These are phyloP conservation scores for Gaultheria prostrata DNA, from an alignment of 148 eudicot genomes.

Conservation along the genomic window DNA sequence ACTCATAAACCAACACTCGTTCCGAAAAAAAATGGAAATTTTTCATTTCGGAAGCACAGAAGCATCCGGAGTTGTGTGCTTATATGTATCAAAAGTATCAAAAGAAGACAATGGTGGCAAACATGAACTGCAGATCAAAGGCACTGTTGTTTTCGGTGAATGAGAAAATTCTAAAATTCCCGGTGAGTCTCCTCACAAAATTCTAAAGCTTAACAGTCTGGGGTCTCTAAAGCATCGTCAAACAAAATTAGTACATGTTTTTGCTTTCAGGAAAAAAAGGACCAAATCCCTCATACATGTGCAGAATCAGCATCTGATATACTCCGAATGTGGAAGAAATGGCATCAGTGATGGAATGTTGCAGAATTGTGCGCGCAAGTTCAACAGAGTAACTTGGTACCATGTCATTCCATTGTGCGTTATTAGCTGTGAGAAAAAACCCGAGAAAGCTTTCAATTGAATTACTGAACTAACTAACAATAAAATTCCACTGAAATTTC, in stretches of 20 bases:
- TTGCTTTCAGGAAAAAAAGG: neutral
- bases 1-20: too few species aligned
- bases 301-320: neutral
- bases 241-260: neutral
- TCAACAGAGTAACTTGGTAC: neutral
- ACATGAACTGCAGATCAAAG: too few species aligned
- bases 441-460: neutral
- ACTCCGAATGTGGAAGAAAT: neutral
- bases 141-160: too few species aligned
- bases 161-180: too few species aligned
- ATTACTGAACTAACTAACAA: neutral
- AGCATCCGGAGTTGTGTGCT: too few species aligned
- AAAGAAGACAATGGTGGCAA: too few species aligned
- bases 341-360: neutral
- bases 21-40: too few species aligned
- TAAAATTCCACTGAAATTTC: neutral
- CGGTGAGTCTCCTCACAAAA: neutral
- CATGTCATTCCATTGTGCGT: neutral
- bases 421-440: neutral
- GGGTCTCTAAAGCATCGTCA: neutral
- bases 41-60: too few species aligned
- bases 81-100: too few species aligned
- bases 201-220: neutral
- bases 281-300: neutral
- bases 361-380: neutral